Evolutionary conservation across 768 basidiomycete species (phyloP), one percentile per base, ranked within the genome.

Genomic region (Goffeauzyma gilvescens): DNA sequence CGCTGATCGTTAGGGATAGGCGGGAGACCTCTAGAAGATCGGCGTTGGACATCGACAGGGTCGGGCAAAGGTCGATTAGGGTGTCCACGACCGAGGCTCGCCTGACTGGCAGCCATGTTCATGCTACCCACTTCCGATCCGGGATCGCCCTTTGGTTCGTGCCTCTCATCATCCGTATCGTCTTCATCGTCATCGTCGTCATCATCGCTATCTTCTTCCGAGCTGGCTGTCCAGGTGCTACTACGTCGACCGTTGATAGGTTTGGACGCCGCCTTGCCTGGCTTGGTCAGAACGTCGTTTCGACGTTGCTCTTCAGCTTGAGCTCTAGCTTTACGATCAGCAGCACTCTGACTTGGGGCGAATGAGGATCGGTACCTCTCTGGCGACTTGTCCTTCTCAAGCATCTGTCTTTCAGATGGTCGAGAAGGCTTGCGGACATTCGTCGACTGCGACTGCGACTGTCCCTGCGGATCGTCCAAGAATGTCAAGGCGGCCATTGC

Each of bases 361-460:
- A 95, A 95, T 3, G 89, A 86, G 0, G 86, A 89, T 41, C 75
- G 76, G 65, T 72, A 80, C 41, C n/a, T n/a, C n/a, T n/a, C n/a
- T 6, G 51, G 32, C n/a, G 41, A 23, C 48, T 46, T 64, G n/a
- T n/a, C n/a, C 23, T 50, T 62, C 7, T 68, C 52, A 10, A 65
- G 51, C 22, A 61, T 62, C 32, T 67, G 59, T 26, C 64, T 33
- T 22, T 60, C 45, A 14, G 55, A 35, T 18, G 42, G 42, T 36
- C 34, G 44, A 25, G 45, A 25, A 10, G 53, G 42, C 18, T 9
- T 39, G 35, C 49, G 53, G 24, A 38, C 44, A 38, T 56, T 55
- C 51, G 2, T 33, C 27, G 15, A 55, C 50, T 1, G 49, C 22
- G 3, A 50, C 48, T 12, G 57, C 50, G n/a, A n/a, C n/a, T n/a